These are phyloP conservation scores for Lentinula sp. DNA, from an alignment of 768 basidiomycete species.

Conservation along the genomic window DNA sequence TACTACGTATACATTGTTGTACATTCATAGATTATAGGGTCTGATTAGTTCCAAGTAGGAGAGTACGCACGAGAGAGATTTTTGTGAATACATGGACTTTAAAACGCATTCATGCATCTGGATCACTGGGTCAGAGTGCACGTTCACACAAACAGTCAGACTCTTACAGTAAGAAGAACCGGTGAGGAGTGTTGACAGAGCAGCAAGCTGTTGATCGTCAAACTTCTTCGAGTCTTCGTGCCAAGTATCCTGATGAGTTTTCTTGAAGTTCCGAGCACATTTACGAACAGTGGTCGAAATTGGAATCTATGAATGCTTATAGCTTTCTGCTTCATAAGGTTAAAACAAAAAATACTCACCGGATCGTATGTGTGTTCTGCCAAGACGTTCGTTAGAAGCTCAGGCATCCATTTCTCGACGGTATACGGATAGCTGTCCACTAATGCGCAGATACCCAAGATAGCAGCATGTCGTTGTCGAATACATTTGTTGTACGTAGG, in stretches of 20 bases:
- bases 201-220: slow-evolving; percentile 76
- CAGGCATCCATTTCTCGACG: slow-evolving; percentile 91
- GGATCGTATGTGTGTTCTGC: slow-evolving; percentile 86
- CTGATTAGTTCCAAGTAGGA: too few species aligned
- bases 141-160: background rate
- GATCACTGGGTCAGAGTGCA: background rate
- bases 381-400: slow-evolving; percentile 70
- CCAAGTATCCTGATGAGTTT: slow-evolving; percentile 86
- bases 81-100: background rate
- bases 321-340: slow-evolving; percentile 3
- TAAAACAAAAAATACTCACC: slow-evolving; percentile 26
- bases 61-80: too few species aligned
- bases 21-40: too few species aligned
- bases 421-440: slow-evolving; percentile 96
- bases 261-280: slow-evolving; percentile 75
- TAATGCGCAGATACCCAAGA: slow-evolving; percentile 90
- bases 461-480: slow-evolving; percentile 81
- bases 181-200: slow-evolving; percentile 76
- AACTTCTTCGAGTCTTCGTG: slow-evolving; percentile 85
- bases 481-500: slow-evolving; percentile 64
- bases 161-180: slow-evolving; percentile 79
- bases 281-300: slow-evolving; percentile 80
- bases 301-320: slow-evolving; percentile 46
- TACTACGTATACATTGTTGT: too few species aligned
- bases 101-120: slow-evolving; percentile 8